Evolutionary conservation across 306 rosid species (phyloP).

Genomic region (Rosa lucieae): DNA sequence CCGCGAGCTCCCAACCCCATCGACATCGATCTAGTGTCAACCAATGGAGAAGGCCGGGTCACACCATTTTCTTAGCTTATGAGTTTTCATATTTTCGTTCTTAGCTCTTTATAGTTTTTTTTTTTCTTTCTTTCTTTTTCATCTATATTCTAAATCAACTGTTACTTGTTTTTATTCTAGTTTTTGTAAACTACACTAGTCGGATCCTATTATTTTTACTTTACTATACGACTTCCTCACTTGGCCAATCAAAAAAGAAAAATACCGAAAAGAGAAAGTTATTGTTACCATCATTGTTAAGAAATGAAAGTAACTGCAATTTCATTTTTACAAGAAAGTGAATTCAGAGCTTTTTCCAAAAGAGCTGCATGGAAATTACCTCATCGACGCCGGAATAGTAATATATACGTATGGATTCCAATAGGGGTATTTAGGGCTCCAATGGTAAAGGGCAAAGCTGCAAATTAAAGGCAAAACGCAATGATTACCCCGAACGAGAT

Average conservation of each 20-base stretch:
- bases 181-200: neutral
- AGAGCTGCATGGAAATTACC: neutral
- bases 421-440: conserved; percentile 14
- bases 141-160: too few species aligned
- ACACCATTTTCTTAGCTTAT: too few species aligned
- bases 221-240: neutral
- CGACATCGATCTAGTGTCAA: too few species aligned
- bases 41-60: too few species aligned
- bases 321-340: neutral
- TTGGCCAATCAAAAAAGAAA: neutral
- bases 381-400: neutral
- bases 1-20: too few species aligned
- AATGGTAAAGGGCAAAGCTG: conserved; percentile 32
- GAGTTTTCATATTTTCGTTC: too few species aligned
- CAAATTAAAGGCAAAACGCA: conserved; percentile 34
- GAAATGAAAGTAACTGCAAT: neutral
- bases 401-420: neutral
- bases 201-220: neutral
- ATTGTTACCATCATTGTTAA: neutral
- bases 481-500: conserved; percentile 59
- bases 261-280: neutral
- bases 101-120: too few species aligned
- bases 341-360: neutral
- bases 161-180: too few species aligned
- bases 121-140: too few species aligned